These are phyloP conservation scores for Phytophthora palmivora DNA, from an alignment of 352 stramenopile species.

Conservation along the genomic window DNA sequence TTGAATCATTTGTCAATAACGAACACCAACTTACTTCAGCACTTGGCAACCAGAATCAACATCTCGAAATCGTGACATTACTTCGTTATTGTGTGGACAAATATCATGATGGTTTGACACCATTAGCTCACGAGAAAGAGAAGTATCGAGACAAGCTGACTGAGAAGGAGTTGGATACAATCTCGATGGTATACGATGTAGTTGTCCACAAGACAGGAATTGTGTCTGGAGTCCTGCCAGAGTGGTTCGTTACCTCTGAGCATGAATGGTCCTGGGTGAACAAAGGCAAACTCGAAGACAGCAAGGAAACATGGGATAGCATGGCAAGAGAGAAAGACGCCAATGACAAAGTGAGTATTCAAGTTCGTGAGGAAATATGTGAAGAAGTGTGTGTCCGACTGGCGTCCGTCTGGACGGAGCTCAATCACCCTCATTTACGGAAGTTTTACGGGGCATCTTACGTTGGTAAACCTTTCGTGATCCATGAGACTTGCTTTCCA, in stretches of 20 bases:
- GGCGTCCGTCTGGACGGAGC: constrained; percentile 32
- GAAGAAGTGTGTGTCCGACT: constrained; percentile 35
- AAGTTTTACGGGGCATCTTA: constrained; percentile 46
- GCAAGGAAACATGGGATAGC: constrained; percentile 23
- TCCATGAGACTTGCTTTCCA: constrained; percentile 34
- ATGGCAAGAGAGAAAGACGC: constrained; percentile 13
- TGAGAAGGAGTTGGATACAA: constrained; percentile 28
- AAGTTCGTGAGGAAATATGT: constrained; percentile 21
- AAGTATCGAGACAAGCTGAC: constrained; percentile 39
- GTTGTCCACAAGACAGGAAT: constrained; percentile 26
- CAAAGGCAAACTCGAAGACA: constrained; percentile 36
- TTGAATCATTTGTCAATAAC: constrained; percentile 27
- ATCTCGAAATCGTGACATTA: constrained; percentile 43
- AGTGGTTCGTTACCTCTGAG: constrained; percentile 43
- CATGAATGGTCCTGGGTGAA: constrained; percentile 38
- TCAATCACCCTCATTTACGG: constrained; percentile 39
- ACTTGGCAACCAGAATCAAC: constrained; percentile 33
- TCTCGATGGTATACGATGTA: constrained; percentile 38
- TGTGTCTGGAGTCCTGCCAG: constrained; percentile 28
- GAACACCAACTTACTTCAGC: constrained; percentile 12
- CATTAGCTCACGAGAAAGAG: constrained; percentile 26
- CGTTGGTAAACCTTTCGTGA: constrained; percentile 41
- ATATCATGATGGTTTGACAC: constrained; percentile 31
- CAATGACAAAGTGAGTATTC: constrained; percentile 18
- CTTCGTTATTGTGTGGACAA: constrained; percentile 42